Evolutionary conservation across 2,329 filamentous ascomycete genomes (phyloP).

Genomic region (Penicillium sp.): DNA sequence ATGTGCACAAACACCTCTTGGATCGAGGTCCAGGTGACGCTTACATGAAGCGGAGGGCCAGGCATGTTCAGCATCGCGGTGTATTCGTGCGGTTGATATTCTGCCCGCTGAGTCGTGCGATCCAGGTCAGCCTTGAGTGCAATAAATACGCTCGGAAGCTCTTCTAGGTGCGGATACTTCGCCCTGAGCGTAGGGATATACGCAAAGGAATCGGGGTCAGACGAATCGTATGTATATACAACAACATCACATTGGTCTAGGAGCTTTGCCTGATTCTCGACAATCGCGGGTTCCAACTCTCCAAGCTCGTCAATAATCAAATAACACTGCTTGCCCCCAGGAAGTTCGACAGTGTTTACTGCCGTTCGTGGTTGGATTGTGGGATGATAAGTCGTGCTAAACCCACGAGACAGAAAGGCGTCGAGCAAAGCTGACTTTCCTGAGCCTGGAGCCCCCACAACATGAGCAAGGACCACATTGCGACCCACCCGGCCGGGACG

Average conservation of each 20-base stretch:
- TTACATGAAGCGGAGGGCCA: conserved; percentile 84
- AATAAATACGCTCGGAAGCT: conserved; percentile 89
- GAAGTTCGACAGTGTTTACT: conserved; percentile 95
- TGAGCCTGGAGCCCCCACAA: conserved; percentile 81
- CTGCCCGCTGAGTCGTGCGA: conserved; percentile 92
- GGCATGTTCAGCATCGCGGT: conserved; percentile 85
- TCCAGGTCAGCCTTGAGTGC: conserved; percentile 95
- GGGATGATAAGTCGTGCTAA: conserved; percentile 81
- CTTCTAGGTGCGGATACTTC: conserved; percentile 81
- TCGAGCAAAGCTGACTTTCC: conserved; percentile 93
- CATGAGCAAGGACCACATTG: conserved; percentile 92
- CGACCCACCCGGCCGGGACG: conserved; percentile 85
- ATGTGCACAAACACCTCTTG: conserved; percentile 90
- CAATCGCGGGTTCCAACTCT: conserved; percentile 89
- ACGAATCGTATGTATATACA: conserved; percentile 96
- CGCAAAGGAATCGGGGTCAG: conserved; percentile 92
- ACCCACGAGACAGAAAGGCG: conserved; percentile 87
- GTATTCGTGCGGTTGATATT: conserved; percentile 90
- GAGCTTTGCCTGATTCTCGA: conserved; percentile 85
- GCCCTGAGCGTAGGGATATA: conserved; percentile 83
- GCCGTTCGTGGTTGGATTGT: conserved; percentile 94
- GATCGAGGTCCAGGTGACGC: conserved; percentile 91
- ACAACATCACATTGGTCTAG: conserved; percentile 91
- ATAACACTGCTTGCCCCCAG: conserved; percentile 95
- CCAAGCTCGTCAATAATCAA: conserved; percentile 94